Evolutionary conservation across 2,329 filamentous ascomycete genomes (phyloP).

Genomic region (Clonostachys byssicola): DNA sequence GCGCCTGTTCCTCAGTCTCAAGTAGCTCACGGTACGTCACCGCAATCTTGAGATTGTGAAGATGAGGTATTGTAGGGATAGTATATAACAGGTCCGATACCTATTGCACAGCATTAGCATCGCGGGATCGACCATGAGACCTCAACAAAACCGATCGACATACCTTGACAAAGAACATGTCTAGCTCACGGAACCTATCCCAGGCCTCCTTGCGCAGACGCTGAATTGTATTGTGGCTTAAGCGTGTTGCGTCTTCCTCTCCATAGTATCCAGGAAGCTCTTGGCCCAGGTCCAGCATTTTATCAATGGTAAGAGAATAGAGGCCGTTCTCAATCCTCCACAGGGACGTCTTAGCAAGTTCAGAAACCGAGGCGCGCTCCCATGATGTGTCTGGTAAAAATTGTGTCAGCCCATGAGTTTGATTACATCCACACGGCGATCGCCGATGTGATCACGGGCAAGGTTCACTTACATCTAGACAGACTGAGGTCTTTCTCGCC

Average conservation of each 20-base stretch:
- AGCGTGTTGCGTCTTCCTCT: conserved; percentile 32
- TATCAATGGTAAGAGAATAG: conserved; percentile 48
- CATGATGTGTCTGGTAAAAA: conserved; percentile 47
- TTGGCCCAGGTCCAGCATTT: conserved; percentile 46
- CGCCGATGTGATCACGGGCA: too few relatives aligned
- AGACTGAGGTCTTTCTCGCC: conserved; percentile 61
- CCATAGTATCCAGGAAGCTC: conserved; percentile 50
- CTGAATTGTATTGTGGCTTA: conserved; percentile 38
- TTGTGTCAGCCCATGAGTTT: neutral
- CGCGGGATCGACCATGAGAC: neutral
- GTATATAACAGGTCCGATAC: conserved; percentile 59
- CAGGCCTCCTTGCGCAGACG: conserved; percentile 43
- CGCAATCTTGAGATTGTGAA: conserved; percentile 48
- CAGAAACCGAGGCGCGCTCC: conserved; percentile 49
- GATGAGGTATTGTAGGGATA: conserved; percentile 52
- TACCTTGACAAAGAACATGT: conserved; percentile 67
- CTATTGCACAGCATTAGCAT: conserved; percentile 20
- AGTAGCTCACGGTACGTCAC: conserved; percentile 58
- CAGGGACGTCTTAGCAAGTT: conserved; percentile 51
- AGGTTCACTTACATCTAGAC: conserved; percentile 46
- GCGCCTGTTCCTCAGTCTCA: conserved; percentile 40
- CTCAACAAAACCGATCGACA: conserved; percentile 5
- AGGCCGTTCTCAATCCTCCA: conserved; percentile 55
- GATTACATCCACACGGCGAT: too few relatives aligned
- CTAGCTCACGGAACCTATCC: conserved; percentile 49